Conservation (phyloP, 2,329 filamentous ascomycete genomes). For the Balansia obtecta region DNA sequence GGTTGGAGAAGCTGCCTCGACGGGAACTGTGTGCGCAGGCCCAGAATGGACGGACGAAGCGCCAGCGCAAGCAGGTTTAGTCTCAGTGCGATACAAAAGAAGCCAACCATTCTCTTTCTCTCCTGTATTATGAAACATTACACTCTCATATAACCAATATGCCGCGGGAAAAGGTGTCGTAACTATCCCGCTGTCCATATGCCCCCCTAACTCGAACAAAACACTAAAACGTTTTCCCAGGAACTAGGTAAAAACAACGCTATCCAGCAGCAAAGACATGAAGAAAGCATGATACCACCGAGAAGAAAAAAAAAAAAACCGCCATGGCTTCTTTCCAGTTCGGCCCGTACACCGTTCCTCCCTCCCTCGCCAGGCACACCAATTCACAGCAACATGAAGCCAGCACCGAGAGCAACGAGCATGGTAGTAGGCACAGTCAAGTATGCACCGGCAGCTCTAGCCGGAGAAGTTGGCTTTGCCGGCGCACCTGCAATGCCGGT, state of each 20-base stretch:
- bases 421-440: constrained; percentile 28
- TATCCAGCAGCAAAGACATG: constrained; percentile 8
- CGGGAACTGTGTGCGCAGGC: constrained; percentile 60
- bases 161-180: not conserved
- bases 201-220: not conserved
- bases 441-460: constrained; percentile 13
- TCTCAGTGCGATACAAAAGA: not conserved
- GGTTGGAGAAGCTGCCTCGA: constrained; percentile 48
- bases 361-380: not conserved
- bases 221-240: not conserved
- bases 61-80: constrained; percentile 22
- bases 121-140: not conserved
- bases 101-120: not conserved
- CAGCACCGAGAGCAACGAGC: constrained; percentile 30
- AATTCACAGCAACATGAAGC: constrained; percentile 28
- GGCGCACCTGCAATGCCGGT: not conserved
- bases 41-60: constrained; percentile 40
- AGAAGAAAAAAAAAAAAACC: constrained; percentile 1
- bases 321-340: not conserved
- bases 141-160: not conserved
- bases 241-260: not conserved
- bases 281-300: constrained; percentile 3
- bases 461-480: constrained; percentile 8
- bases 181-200: not conserved
- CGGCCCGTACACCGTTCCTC: not conserved